Evolutionary conservation across 148 eudicot genomes (phyloP).

Genomic region (Camellia japonica): DNA sequence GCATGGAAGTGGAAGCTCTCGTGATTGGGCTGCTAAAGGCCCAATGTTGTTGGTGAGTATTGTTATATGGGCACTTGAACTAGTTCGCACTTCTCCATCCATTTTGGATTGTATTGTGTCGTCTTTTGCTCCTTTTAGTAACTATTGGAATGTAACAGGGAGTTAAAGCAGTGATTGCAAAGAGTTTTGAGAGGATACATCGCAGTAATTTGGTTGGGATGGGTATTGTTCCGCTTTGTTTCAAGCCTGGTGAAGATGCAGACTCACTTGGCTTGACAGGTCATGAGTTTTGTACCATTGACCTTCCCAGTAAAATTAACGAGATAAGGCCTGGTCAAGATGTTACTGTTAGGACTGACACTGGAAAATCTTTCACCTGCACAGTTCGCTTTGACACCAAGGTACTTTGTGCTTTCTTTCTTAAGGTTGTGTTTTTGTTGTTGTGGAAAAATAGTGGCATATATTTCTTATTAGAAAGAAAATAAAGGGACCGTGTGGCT

Average conservation of each 20-base stretch:
- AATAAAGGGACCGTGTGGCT: not conserved
- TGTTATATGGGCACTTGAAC: no score
- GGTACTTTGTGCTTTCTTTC: constrained; percentile 26
- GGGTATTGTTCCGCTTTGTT: constrained; percentile 52
- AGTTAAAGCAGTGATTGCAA: no score
- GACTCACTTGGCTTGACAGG: constrained; percentile 47
- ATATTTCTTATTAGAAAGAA: not conserved
- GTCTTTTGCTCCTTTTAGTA: no score
- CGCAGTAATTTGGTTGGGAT: constrained; percentile 50
- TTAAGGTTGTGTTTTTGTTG: not conserved
- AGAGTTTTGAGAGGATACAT: constrained; percentile 51
- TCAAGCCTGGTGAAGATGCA: constrained; percentile 50
- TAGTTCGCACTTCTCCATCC: no score
- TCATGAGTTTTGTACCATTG: constrained; percentile 45
- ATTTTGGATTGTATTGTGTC: no score
- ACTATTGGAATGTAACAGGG: no score
- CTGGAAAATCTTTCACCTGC: constrained; percentile 47
- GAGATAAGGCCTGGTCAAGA: constrained; percentile 54
- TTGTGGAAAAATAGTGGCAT: not conserved
- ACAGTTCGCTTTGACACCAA: constrained; percentile 46
- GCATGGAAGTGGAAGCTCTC: constrained; percentile 55
- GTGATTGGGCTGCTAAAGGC: constrained; percentile 58
- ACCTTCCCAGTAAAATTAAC: constrained; percentile 38
- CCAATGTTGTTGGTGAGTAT: no score
- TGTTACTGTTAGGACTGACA: constrained; percentile 35